A percentile compares a stretch with the other conserved stretches of the same genome.
Conservation (phyloP, 257 asterid species). For the Solanum tacnaense region DNA sequence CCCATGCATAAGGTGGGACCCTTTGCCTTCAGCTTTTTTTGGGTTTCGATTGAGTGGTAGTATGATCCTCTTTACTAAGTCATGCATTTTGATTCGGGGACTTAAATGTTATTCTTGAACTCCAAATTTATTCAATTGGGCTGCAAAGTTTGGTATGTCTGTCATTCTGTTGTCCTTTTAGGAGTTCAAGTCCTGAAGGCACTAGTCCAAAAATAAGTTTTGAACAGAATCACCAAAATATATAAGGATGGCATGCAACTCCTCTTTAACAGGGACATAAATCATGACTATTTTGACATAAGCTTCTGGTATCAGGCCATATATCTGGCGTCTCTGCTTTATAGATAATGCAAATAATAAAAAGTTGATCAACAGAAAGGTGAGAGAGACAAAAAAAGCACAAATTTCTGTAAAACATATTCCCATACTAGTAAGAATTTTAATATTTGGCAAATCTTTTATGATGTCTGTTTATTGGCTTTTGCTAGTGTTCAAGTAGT, state of each 20-base stretch:
- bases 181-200: background rate
- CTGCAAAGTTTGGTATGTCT: background rate
- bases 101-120: background rate
- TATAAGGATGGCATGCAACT: background rate
- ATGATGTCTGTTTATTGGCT: background rate
- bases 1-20: background rate
- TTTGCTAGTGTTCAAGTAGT: background rate
- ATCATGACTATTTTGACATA: background rate
- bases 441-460: background rate
- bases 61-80: background rate
- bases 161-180: background rate
- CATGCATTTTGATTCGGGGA: background rate
- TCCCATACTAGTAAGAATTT: background rate
- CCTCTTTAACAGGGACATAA: background rate
- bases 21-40: background rate
- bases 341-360: background rate
- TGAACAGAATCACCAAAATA: background rate
- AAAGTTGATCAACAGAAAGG: background rate
- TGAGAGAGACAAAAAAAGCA: background rate
- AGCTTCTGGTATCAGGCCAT: background rate
- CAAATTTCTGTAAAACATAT: background rate
- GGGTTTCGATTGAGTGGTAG: background rate
- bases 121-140: background rate
- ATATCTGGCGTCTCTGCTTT: background rate
- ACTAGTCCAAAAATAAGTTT: background rate